Percentiles rank a stretch among this genome's conserved stretches.
Conservation (phyloP, 2,329 filamentous ascomycete genomes). For the Diaporthe destruens region DNA sequence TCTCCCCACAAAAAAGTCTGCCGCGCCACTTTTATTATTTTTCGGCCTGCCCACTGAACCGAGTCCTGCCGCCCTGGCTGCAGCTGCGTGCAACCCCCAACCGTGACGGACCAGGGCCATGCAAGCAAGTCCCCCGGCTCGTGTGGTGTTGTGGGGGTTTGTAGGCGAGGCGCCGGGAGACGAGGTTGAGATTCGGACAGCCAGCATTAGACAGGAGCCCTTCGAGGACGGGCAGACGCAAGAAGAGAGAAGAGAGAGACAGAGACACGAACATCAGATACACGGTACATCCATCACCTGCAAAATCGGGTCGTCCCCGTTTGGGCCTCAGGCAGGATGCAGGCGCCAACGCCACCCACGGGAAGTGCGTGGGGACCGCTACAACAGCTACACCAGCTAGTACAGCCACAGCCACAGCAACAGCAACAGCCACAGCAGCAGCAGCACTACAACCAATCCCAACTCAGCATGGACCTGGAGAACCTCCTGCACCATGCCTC, state of each 20-base stretch:
- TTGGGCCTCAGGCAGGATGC: conserved; percentile 10
- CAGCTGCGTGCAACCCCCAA: conserved; percentile 21
- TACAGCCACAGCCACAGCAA: background rate
- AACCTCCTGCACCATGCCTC: too few relatives aligned
- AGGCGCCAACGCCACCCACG: background rate
- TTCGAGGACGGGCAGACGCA: background rate
- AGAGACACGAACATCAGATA: background rate
- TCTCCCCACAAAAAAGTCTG: conserved; percentile 37
- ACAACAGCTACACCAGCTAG: background rate
- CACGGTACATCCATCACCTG: background rate
- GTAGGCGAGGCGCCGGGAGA: background rate
- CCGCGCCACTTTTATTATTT: conserved; percentile 34
- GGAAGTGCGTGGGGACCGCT: background rate
- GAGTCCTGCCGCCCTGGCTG: conserved; percentile 12
- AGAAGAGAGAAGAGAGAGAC: background rate
- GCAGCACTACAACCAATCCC: background rate
- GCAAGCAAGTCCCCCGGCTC: background rate
- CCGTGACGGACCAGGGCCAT: conserved; percentile 26
- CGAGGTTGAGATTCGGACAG: conserved; percentile 2
- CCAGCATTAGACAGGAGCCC: background rate
- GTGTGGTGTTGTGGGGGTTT: background rate
- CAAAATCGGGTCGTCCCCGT: background rate
- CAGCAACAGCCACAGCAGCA: background rate
- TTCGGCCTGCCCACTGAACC: conserved; percentile 31
- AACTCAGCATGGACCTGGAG: too few relatives aligned